Evolutionary conservation across 2,329 filamentous ascomycete species (phyloP).

Genomic region (Colletotrichum spaethianum): DNA sequence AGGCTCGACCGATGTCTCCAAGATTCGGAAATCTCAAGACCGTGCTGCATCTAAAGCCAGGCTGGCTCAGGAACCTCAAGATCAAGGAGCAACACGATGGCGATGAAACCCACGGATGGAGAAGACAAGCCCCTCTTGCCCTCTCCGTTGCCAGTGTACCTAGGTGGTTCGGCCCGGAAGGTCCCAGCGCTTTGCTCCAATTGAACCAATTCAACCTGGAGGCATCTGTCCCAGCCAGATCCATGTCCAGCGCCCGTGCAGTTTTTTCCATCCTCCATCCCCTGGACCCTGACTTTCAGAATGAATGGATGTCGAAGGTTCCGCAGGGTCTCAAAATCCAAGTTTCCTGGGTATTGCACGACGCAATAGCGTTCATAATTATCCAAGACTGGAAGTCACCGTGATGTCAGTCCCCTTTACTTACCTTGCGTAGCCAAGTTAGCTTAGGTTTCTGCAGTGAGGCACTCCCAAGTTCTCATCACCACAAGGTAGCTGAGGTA

Average conservation of each 20-base stretch:
- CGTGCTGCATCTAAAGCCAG: neutral
- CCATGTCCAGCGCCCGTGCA: neutral
- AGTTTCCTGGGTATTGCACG: neutral
- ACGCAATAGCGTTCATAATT: neutral
- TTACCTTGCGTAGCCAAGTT: neutral
- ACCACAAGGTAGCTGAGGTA: too few relatives aligned
- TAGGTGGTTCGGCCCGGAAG: neutral
- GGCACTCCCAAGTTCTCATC: neutral
- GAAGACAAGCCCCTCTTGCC: neutral
- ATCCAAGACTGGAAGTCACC: neutral
- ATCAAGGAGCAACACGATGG: neutral
- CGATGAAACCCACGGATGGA: neutral
- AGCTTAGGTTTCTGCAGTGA: constrained; percentile 1
- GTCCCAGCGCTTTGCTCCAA: neutral
- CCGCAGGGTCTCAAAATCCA: neutral
- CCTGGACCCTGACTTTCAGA: neutral
- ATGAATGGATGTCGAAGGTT: neutral
- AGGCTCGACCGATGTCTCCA: neutral
- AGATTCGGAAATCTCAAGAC: neutral
- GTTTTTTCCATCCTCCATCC: neutral
- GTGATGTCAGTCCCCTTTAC: constrained; percentile 1
- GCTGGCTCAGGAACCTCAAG: neutral
- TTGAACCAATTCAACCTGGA: neutral
- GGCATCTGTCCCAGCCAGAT: neutral
- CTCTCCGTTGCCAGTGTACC: too few relatives aligned